phyloP scores from a whole-genome alignment of 2,329 filamentous ascomycete species.

The Endoconidiophora laricicola region DNA sequence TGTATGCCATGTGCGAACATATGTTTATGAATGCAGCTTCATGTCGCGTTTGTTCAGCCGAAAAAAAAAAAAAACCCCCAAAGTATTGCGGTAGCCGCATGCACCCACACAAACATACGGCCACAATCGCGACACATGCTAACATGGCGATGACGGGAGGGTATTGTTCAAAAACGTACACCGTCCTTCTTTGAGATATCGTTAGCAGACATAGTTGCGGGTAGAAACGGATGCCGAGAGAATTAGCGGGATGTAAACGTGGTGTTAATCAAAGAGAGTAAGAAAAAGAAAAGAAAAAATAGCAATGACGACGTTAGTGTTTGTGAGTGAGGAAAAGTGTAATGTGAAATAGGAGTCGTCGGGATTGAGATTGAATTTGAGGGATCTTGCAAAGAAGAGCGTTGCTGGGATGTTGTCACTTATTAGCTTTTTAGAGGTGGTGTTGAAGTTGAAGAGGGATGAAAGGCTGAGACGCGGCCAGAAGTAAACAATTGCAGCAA shows the following conservation, averaged over 20 bases:
- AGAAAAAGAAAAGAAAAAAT: background rate
- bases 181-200: slow-evolving; percentile 4
- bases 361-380: slow-evolving; percentile 1
- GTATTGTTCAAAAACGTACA: slow-evolving; percentile 1
- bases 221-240: background rate
- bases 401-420: slow-evolving; percentile 4
- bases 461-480: slow-evolving; percentile 10
- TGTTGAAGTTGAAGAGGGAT: slow-evolving; percentile 10
- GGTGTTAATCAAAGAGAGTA: background rate
- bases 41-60: no score
- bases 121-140: no score
- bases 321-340: background rate
- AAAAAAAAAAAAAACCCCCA: background rate
- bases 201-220: slow-evolving; percentile 3
- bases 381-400: background rate
- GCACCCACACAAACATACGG: no score
- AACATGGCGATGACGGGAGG: no score
- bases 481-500: slow-evolving; percentile 9
- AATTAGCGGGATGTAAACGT: background rate
- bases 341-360: background rate
- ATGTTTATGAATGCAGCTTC: background rate
- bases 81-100: no score
- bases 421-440: background rate
- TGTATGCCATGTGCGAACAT: background rate
- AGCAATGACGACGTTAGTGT: background rate